Conservation (phyloP, 805 yeast species). For the Zygotorulaspora danielsina region DNA sequence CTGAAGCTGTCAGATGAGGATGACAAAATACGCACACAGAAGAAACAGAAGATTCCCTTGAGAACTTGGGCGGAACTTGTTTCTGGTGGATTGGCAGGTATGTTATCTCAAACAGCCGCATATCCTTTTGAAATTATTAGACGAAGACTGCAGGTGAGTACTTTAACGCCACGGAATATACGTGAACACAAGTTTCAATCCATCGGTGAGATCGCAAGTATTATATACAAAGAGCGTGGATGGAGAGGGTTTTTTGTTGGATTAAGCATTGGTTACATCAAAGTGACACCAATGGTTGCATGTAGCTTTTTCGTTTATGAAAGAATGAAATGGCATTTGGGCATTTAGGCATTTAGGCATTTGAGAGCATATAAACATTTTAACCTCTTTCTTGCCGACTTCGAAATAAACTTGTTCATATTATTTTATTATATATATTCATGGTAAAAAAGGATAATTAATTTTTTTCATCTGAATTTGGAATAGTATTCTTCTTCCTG, state of each 20-base stretch:
- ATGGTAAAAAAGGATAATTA: constrained; percentile 1
- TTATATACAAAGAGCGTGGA: constrained; percentile 72
- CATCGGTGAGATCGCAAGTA: constrained; percentile 39
- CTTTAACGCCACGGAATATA: constrained; percentile 60
- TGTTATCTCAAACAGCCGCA: constrained; percentile 92
- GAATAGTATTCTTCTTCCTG: constrained; percentile 72
- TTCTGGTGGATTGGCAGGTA: constrained; percentile 96
- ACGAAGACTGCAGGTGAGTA: constrained; percentile 94
- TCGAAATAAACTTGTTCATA: too few relatives aligned
- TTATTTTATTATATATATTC: constrained; percentile 2
- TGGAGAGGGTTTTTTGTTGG: constrained; percentile 90
- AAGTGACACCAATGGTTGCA: constrained; percentile 95
- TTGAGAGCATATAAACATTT: too few relatives aligned
- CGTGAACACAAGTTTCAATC: constrained; percentile 32
- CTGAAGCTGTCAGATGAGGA: constrained; percentile 23
- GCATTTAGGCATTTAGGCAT: too few relatives aligned
- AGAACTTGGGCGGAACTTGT: constrained; percentile 85
- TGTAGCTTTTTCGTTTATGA: constrained; percentile 95
- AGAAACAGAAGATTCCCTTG: constrained; percentile 54
- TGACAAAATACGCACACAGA: constrained; percentile 15
- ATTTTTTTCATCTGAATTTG: constrained; percentile 47
- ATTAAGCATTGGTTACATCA: constrained; percentile 88
- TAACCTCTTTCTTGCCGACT: too few relatives aligned
- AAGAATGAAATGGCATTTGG: constrained; percentile 65
- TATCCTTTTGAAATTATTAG: constrained; percentile 95